phyloP scores from a whole-genome alignment of 768 basidiomycete genomes.

The Neoboletus brunneissimus region DNA sequence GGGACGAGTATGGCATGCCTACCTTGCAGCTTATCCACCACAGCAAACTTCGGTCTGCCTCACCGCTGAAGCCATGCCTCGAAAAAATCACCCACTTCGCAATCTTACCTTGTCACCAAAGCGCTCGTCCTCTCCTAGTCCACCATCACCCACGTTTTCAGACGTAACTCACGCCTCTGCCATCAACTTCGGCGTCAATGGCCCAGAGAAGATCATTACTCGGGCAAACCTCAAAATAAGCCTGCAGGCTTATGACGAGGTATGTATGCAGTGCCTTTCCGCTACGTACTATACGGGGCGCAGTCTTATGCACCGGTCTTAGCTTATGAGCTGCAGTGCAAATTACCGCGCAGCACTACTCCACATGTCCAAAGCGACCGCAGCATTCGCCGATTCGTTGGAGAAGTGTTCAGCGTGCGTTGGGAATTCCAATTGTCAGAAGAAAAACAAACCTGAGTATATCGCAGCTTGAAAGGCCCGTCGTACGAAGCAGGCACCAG shows the following conservation, averaged over 20 bases:
- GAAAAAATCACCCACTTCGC: conserved; percentile 55
- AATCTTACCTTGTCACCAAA: conserved; percentile 47
- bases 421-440: background rate
- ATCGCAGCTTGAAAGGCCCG: conserved; percentile 67
- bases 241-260: conserved; percentile 78
- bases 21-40: conserved; percentile 14
- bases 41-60: conserved; percentile 12
- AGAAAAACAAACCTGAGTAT: background rate
- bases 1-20: conserved; percentile 7
- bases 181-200: conserved; percentile 71
- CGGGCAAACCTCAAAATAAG: conserved; percentile 74
- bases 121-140: conserved; percentile 49
- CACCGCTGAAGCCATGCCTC: conserved; percentile 40
- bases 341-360: conserved; percentile 79
- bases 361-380: conserved; percentile 78
- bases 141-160: conserved; percentile 83
- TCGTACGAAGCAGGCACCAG: conserved; percentile 77
- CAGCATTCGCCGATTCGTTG: conserved; percentile 83
- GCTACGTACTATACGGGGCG: background rate
- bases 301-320: conserved; percentile 22
- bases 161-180: conserved; percentile 76
- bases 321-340: conserved; percentile 77
- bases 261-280: conserved; percentile 36
- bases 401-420: conserved; percentile 78
- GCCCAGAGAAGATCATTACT: conserved; percentile 81